phyloP scores from a whole-genome alignment of 1,284 basidiomycete genomes.

The Sporisorium reilianum region DNA sequence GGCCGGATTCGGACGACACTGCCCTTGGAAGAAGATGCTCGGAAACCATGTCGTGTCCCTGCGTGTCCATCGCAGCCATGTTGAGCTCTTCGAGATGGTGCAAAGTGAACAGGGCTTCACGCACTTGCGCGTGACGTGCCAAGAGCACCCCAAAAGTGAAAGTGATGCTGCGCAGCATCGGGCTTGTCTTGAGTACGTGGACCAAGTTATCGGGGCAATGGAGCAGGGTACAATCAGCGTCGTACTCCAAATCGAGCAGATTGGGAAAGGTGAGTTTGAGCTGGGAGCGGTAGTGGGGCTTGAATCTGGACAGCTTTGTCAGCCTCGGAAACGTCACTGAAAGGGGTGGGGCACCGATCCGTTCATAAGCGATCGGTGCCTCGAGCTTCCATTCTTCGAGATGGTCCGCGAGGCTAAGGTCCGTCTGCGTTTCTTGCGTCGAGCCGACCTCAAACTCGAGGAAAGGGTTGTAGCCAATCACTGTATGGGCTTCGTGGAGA shows the following conservation, averaged over 20 bases:
- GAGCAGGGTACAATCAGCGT: too few species aligned
- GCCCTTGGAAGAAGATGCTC: background rate
- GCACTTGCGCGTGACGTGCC: background rate
- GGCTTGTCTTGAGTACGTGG: constrained; percentile 5
- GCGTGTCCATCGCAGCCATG: background rate
- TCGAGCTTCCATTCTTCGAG: constrained; percentile 10
- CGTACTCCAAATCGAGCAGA: background rate
- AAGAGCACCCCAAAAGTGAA: background rate
- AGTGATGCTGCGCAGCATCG: background rate
- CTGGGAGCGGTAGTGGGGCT: background rate
- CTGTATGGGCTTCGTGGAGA: background rate
- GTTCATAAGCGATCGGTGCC: too few species aligned
- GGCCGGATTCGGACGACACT: background rate
- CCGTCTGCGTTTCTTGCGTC: background rate
- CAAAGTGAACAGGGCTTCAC: constrained; percentile 5
- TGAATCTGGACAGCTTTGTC: background rate
- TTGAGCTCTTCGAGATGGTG: constrained; percentile 1
- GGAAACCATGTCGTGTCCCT: background rate
- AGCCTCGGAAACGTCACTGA: background rate
- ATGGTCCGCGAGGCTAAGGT: background rate
- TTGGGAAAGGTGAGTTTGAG: background rate
- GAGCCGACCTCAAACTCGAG: background rate
- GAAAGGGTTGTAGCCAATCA: constrained; percentile 1
- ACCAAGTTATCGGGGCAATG: too few species aligned
- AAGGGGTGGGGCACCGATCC: too few species aligned